Conservation (phyloP, 208 protist genomes). For the Trypanosoma rangeli region DNA sequence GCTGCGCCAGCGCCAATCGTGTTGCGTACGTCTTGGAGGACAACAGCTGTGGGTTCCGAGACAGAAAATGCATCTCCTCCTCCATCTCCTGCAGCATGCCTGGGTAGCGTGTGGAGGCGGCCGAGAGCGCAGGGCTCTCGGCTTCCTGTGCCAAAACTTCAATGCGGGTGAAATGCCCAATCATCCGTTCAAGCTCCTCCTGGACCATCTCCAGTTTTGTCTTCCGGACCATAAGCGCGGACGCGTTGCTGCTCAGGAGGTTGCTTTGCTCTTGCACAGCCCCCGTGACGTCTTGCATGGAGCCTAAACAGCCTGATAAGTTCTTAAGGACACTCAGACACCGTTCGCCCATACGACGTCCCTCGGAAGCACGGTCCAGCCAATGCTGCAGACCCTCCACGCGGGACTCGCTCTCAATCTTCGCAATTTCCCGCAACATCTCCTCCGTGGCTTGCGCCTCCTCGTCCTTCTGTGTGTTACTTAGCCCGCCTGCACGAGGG, state of each 20-base stretch:
- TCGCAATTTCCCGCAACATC: constrained; percentile 27
- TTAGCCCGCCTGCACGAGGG: neutral
- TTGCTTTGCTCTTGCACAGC: constrained; percentile 80
- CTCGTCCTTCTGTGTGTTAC: constrained; percentile 1
- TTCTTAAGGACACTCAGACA: constrained; percentile 47
- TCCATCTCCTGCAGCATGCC: constrained; percentile 76
- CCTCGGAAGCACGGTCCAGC: constrained; percentile 44
- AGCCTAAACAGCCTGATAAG: constrained; percentile 41
- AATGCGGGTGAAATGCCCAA: constrained; percentile 79
- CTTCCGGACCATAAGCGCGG: constrained; percentile 70
- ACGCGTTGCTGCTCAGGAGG: constrained; percentile 71
- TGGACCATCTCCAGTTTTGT: constrained; percentile 73
- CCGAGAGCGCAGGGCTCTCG: constrained; percentile 61
- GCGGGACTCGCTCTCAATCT: constrained; percentile 35
- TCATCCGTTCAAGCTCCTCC: constrained; percentile 65
- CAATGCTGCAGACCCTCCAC: constrained; percentile 50
- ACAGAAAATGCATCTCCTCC: constrained; percentile 77
- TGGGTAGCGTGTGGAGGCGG: constrained; percentile 58
- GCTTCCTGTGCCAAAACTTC: constrained; percentile 69
- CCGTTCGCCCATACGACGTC: constrained; percentile 40
- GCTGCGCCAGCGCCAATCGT: constrained; percentile 59
- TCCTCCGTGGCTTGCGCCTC: constrained; percentile 11
- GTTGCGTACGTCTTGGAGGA: constrained; percentile 76
- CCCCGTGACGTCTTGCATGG: constrained; percentile 68
- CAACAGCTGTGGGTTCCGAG: constrained; percentile 61